phyloP scores from a whole-genome alignment of 164 flowering plant genomes.

The Kingdonia uniflora region DNA sequence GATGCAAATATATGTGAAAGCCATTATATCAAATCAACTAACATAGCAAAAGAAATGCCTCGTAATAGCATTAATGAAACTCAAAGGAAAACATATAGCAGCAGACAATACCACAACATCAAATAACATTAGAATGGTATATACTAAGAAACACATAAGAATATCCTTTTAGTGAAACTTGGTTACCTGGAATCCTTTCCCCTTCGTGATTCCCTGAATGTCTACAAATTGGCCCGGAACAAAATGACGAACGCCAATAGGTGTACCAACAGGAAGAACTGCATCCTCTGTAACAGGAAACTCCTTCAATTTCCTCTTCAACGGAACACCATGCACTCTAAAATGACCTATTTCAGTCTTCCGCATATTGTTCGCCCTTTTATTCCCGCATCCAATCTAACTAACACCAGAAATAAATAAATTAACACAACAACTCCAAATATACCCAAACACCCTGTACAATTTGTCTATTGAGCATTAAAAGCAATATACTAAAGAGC shows the following conservation, averaged over 20 bases:
- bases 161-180: neutral
- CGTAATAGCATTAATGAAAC: no score
- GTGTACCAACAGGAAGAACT: slow-evolving; percentile 85
- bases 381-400: slow-evolving; percentile 93
- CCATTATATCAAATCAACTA: no score
- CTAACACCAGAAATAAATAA: slow-evolving; percentile 23
- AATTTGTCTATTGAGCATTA: no score
- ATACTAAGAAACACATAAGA: no score
- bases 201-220: slow-evolving; percentile 75
- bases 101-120: no score
- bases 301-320: slow-evolving; percentile 91
- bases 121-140: no score
- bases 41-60: no score
- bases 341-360: slow-evolving; percentile 96
- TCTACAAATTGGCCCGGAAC: slow-evolving; percentile 93
- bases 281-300: slow-evolving; percentile 95
- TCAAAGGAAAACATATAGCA: no score
- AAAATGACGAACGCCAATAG: slow-evolving; percentile 81
- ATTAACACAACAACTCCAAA: no score
- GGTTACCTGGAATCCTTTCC: slow-evolving; percentile 94
- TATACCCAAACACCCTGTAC: no score
- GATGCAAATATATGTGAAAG: no score
- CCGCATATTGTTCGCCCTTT: slow-evolving; percentile 85
- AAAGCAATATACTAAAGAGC: no score
- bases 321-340: slow-evolving; percentile 89